phyloP scores from a whole-genome alignment of 2,329 filamentous ascomycete species.

The Byssoonygena ceratinophila region DNA sequence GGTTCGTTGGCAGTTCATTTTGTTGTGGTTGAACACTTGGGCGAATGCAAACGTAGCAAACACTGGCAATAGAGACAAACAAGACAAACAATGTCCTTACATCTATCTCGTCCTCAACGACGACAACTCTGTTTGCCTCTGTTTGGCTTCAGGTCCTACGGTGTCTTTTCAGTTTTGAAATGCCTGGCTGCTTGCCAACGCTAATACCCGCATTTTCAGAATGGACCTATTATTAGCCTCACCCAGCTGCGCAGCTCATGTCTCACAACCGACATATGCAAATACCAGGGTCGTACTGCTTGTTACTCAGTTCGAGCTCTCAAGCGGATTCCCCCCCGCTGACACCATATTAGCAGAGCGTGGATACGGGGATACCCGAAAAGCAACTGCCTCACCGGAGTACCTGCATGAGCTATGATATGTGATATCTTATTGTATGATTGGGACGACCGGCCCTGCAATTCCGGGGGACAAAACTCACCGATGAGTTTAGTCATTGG shows the following conservation, averaged over 20 bases:
- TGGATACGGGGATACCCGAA: background rate
- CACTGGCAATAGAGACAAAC: background rate
- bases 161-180: background rate
- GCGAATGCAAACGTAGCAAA: background rate
- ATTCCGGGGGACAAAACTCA: background rate
- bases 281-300: background rate
- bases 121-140: background rate
- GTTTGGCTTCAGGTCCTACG: background rate
- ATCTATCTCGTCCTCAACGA: background rate
- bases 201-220: background rate
- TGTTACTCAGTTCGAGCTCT: background rate
- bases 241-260: background rate
- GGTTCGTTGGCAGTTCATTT: background rate
- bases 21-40: background rate
- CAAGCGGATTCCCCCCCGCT: background rate
- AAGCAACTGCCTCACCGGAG: background rate
- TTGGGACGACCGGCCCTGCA: background rate
- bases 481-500: background rate
- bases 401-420: background rate
- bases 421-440: background rate
- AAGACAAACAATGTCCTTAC: background rate
- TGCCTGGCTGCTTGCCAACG: background rate
- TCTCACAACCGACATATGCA: constrained; percentile 5
- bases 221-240: constrained; percentile 1
- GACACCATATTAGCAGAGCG: background rate